Conservation (phyloP, 2,329 filamentous ascomycete species). For the Elsinoe australis region DNA sequence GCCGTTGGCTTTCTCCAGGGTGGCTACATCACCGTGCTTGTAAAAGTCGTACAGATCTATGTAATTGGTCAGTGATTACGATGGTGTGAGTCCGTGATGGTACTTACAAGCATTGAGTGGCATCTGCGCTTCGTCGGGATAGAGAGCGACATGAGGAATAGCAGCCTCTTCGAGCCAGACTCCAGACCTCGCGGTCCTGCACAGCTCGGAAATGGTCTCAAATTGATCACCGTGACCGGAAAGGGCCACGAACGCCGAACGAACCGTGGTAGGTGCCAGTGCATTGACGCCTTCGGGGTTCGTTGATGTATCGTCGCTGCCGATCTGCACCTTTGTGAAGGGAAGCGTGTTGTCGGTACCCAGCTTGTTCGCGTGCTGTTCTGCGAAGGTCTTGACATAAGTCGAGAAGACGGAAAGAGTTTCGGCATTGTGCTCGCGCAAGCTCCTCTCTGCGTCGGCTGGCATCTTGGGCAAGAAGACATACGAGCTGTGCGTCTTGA, state of each 20-base stretch:
- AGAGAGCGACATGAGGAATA: slow-evolving; percentile 60
- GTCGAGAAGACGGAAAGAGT: slow-evolving; percentile 58
- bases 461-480: slow-evolving; percentile 61
- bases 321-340: slow-evolving; percentile 47
- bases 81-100: not conserved
- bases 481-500: slow-evolving; percentile 53
- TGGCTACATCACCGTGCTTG: slow-evolving; percentile 58
- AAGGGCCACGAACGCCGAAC: slow-evolving; percentile 63
- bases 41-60: slow-evolving; percentile 63
- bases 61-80: not conserved
- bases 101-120: slow-evolving; percentile 51
- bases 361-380: slow-evolving; percentile 50
- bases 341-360: slow-evolving; percentile 50
- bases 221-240: slow-evolving; percentile 62
- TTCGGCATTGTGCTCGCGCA: slow-evolving; percentile 56
- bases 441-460: slow-evolving; percentile 46
- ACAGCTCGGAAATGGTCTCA: slow-evolving; percentile 58
- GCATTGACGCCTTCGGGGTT: not conserved
- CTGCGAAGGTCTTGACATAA: slow-evolving; percentile 62
- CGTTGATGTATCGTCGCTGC: slow-evolving; percentile 22
- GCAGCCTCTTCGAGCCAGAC: slow-evolving; percentile 69
- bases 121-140: slow-evolving; percentile 47
- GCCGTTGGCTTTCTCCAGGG: slow-evolving; percentile 56
- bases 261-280: slow-evolving; percentile 42
- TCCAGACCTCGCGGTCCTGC: slow-evolving; percentile 54